Base-by-base conservation (phyloP, 352 stramenopile species). In the Pythium scleroteichum region DNA sequence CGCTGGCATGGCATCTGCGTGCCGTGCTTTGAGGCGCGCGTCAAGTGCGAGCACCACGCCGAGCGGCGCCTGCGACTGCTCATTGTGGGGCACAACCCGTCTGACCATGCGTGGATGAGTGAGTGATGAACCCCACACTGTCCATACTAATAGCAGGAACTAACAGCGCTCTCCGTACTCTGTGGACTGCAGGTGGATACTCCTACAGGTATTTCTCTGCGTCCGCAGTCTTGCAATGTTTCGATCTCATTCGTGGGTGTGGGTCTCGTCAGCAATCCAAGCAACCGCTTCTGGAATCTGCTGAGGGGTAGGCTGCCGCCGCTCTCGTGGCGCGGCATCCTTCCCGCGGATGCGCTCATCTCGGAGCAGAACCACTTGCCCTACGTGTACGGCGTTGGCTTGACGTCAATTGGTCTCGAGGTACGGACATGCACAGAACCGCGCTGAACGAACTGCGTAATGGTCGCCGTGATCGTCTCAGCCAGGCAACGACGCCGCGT, bases 11-110 rank as follows among this genome's bases (percentile, higher is more conserved):
- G 58, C 33, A 91, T 95, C 60, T 95, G 85, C 52, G 39, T 71
- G 35, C 62, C 76, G 39, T 95, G 85, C 68, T 95, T 95, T 54
- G 68, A 80, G 4, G 52, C 46, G 8, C 65, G 32, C 12, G 53
- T 62, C 10, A 59, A 73, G 50, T 97, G 89, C 62, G 52, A 40
- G 33, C 87, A 97, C 66, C 74, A 75, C 50, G 57, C 45, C 6
- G 89, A 96, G 51, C 61, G 55, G 5, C 76, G 81, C 20, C 72
- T 97, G 33, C 78, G 82, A 8, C 63, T 97, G 33, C 72, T 97
- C 39, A 83, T 97, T 56, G 81, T 96, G 1, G 89, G 89, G 0
- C 87, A 96, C 71, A 97, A 97, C 51, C 89, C 89, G 9, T 96
- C 86, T 0, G 84, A 95, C 33, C 85, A 96, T 75, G 89, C 89